Percentiles rank a stretch among this genome's conserved stretches.
These are phyloP conservation scores for Pythium rishiriense DNA, from an alignment of 352 stramenopile species.

Conservation along the genomic window DNA sequence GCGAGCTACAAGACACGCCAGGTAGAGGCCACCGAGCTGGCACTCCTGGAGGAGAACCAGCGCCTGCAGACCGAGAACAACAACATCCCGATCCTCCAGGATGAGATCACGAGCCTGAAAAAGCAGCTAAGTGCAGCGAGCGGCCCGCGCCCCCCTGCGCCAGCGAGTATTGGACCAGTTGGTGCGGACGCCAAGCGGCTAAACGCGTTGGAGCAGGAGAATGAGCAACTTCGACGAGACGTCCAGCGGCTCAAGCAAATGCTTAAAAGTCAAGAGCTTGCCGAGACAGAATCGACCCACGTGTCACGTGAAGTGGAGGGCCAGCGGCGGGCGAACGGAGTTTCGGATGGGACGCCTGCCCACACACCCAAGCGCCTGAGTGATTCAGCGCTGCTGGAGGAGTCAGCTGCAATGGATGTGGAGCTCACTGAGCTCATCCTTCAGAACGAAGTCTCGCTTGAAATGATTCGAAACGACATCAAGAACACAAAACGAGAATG, in stretches of 20 bases:
- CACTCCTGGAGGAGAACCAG: conserved; percentile 62
- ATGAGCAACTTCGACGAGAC: conserved; percentile 36
- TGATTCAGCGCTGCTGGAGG: conserved; percentile 58
- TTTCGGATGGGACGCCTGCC: neutral
- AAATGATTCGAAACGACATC: conserved; percentile 84
- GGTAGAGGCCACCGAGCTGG: conserved; percentile 46
- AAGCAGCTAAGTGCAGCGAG: conserved; percentile 29
- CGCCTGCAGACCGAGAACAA: conserved; percentile 80
- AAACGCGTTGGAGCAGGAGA: conserved; percentile 41
- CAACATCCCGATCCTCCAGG: conserved; percentile 82
- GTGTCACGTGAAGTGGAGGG: conserved; percentile 1
- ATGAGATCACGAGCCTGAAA: conserved; percentile 69
- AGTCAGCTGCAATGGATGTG: conserved; percentile 70
- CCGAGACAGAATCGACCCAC: conserved; percentile 22
- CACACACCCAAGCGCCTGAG: conserved; percentile 12
- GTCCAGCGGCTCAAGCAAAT: conserved; percentile 46
- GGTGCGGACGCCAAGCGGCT: conserved; percentile 33
- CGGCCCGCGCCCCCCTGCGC: conserved; percentile 15
- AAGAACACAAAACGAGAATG: conserved; percentile 82
- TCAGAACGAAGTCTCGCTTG: conserved; percentile 82
- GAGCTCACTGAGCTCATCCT: conserved; percentile 84
- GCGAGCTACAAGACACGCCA: conserved; percentile 54
- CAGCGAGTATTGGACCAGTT: neutral
- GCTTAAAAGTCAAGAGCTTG: conserved; percentile 28
- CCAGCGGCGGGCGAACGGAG: neutral